Base-by-base conservation (phyloP, 1,139 yeast species). In the Blastobotrys indianensis region DNA sequence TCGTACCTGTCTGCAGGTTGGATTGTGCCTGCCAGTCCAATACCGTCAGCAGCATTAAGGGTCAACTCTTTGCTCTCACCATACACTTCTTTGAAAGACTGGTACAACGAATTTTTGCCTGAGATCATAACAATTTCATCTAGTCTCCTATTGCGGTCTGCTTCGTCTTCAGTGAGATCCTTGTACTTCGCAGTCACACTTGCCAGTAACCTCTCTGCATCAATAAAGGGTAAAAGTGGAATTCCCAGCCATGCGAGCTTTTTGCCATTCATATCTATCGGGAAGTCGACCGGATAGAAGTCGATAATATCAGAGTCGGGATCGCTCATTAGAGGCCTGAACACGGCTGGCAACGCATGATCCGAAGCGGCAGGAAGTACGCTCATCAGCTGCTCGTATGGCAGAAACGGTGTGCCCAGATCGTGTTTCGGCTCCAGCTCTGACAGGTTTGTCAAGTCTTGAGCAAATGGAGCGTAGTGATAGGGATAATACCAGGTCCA, bases 401-500 rank as follows among this genome's bases (percentile, higher is more conserved):
- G 99, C 55, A 79, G 67, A 65, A 92, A 90, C 5, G 99, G 98
- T 49, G 73, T 72, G 2, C 96, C 96, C 35, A 69, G 63, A 10
- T 76, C 73, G 60, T 92, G 90, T 35, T 70, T 66, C 39, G 90
- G 73, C 1, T 82, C 73, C 37, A 83, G 65, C 25, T 32, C 25
- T 1, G 76, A 73, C 38, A 88, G 67, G 42, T 80, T 76, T 3
- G 66, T 70, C 59, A 94, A 84, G 63, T 94, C 99, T 7, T 84
- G 75, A 0, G 97, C 97, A 72, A 92, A 88, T 15, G 99, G 99
- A 0, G 98, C 97, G 67, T 94, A 94, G 63, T 94, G 98, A 62
- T 82, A 92, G 0, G 97, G 98, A 59, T 83, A 94, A 64, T 79
- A 94, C 98, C 98, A 94, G 48, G 82, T 84, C 99, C 99, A 94